A percentile compares a stretch with the other conserved stretches of the same genome.
These are phyloP conservation scores for Penstemon barbatus DNA, from an alignment of 257 asterid species.

Conservation along the genomic window DNA sequence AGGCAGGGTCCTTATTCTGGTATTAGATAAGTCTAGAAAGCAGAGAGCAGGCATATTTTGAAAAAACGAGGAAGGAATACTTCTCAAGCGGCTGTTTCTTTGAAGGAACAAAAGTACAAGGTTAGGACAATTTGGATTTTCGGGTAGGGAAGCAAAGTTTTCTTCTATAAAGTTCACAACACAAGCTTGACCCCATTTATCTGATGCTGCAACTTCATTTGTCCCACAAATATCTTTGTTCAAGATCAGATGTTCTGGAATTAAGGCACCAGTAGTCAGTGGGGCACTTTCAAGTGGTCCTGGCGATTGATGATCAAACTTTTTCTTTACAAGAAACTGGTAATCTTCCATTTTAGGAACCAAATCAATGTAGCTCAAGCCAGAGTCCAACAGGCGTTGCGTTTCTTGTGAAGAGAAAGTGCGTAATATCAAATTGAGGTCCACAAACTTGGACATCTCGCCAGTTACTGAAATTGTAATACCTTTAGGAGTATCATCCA, in stretches of 20 bases:
- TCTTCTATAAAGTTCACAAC: conserved; percentile 19
- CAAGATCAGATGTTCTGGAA: too few species aligned
- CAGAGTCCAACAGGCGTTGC: too few species aligned
- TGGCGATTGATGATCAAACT: neutral
- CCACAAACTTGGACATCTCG: neutral
- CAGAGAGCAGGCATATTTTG: conserved; percentile 18
- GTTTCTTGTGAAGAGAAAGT: neutral
- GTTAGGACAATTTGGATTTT: conserved; percentile 15
- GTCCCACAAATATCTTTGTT: too few species aligned
- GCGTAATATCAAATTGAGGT: neutral
- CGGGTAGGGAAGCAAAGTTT: conserved; percentile 22
- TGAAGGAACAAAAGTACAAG: conserved; percentile 32
- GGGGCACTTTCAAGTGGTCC: neutral
- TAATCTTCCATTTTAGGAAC: conserved; percentile 12
- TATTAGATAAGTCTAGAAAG: conserved; percentile 36
- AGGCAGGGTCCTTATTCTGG: conserved; percentile 32
- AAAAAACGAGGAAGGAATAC: conserved; percentile 30
- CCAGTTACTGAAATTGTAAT: neutral
- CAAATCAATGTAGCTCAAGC: too few species aligned
- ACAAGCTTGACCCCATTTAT: too few species aligned
- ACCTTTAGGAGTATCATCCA: too few species aligned
- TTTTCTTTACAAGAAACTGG: neutral
- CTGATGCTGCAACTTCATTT: too few species aligned
- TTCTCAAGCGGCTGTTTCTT: conserved; percentile 25
- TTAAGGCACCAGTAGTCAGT: neutral